Evolutionary conservation across 768 basidiomycete species (phyloP).

Genomic region (Mrakia blollopis): DNA sequence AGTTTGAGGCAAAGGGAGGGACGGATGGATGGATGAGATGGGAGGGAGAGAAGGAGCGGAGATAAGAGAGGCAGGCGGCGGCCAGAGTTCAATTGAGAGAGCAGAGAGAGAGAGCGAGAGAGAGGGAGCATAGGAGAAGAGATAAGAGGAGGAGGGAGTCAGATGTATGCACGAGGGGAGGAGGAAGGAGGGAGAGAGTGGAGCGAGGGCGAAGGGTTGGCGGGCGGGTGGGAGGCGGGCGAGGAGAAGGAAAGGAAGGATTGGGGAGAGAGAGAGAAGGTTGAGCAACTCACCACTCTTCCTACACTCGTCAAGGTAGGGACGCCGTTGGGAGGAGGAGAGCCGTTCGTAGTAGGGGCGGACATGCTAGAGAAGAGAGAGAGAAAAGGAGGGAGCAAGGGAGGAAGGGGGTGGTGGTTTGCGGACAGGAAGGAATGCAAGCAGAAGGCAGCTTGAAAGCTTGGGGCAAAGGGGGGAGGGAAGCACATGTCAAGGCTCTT

Average conservation of each 20-base stretch:
- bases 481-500: too few relatives aligned
- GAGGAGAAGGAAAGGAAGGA: not conserved
- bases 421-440: too few relatives aligned
- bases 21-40: not conserved
- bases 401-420: not conserved
- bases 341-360: constrained; percentile 4
- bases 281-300: not conserved
- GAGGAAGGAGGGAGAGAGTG: not conserved
- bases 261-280: not conserved
- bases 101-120: not conserved
- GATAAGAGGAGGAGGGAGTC: not conserved
- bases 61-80: not conserved
- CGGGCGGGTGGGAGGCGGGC: not conserved
- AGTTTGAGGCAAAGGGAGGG: not conserved
- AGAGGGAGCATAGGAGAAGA: not conserved
- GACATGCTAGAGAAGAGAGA: not conserved
- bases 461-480: too few relatives aligned
- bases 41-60: not conserved
- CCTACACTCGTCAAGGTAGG: constrained; percentile 9
- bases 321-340: not conserved
- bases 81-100: not conserved
- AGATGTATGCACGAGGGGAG: too few relatives aligned
- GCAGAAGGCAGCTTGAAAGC: too few relatives aligned
- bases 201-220: not conserved
- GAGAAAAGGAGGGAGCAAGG: not conserved